Base-by-base conservation (phyloP, 208 protist genomes). In the Trypanosoma lewisi region DNA sequence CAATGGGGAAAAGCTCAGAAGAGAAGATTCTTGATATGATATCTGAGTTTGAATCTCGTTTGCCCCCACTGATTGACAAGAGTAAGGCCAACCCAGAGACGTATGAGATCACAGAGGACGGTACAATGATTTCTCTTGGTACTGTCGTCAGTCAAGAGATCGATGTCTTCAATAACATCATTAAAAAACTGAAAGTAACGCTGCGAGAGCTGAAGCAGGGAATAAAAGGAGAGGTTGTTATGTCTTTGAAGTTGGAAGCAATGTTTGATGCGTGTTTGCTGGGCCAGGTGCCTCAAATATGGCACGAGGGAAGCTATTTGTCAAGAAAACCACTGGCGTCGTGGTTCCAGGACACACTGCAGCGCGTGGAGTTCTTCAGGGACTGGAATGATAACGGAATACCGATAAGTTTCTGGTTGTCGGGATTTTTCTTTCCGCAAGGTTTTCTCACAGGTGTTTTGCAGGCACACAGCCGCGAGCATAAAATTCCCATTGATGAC, bases 341-440 rank as follows among this genome's bases (percentile, higher is more conserved):
- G 12, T 99, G 97, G 96, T 97, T 98, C 57, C 78, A 91, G 48
- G 97, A 99, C 77, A 95, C 98, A 21, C 66, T 96, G 66, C 59
- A 59, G 48, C 87, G 97, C 51, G 79, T 98, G 7, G 79, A 88
- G 41, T 99, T 99, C 70, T 95, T 99, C 65, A 70, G 87, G 0
- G 83, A 86, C 42, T 99, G 97, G 97, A 94, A 97, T 63, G 80
- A 97, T 58, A 66, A 97, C 34, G 97, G 96, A 7, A 54, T 80
- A 28, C 97, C 96, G 31, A 69, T 69, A 21, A 89, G 85, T 48
- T 99, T 94, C 78, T 98, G 96, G 96, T 90, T 99, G 48, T 97
- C 96, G 14, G 97, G 97, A 25, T 99, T 99, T 77, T 99, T 98
- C 91, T 99, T 99, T 80, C 97, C 98, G 7, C 98, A 97, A 59